A percentile compares a stretch with the other conserved stretches of the same genome.
These are phyloP conservation scores for Fusarium pseudocircinatum DNA, from an alignment of 2,329 filamentous ascomycete species.

Conservation along the genomic window DNA sequence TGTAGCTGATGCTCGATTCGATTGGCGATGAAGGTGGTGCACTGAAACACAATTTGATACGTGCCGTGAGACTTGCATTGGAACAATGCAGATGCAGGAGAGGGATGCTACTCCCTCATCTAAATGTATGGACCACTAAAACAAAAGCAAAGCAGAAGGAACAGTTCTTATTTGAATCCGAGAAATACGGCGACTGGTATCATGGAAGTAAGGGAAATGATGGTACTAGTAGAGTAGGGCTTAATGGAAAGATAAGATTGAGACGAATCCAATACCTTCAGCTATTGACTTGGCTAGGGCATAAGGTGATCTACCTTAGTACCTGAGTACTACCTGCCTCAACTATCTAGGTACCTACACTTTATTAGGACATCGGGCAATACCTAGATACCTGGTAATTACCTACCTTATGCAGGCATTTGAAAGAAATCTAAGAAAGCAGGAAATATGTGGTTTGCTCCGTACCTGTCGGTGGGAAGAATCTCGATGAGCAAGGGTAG, in stretches of 20 bases:
- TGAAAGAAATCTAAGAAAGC: neutral
- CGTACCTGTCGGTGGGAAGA: neutral
- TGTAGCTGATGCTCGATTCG: constrained; percentile 1
- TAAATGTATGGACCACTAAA: neutral
- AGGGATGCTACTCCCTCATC: neutral
- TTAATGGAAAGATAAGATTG: neutral
- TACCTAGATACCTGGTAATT: neutral
- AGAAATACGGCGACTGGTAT: neutral
- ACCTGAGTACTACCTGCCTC: neutral
- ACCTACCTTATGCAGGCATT: neutral
- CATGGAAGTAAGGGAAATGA: neutral
- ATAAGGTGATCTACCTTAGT: neutral
- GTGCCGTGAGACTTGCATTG: constrained; percentile 20
- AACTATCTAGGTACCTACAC: too few relatives aligned
- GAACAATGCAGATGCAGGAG: neutral
- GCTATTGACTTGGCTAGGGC: neutral
- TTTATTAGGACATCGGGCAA: neutral
- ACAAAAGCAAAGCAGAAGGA: neutral
- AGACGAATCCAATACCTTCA: neutral
- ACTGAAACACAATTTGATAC: constrained; percentile 25
- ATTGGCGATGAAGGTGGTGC: constrained; percentile 7
- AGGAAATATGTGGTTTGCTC: neutral
- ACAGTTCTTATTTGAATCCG: neutral
- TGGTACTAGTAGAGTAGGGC: neutral
- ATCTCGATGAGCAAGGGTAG: constrained; percentile 19